Evolutionary conservation across 2,329 filamentous ascomycete species (phyloP).

Genomic region (Hymenoscyphus infarciens): DNA sequence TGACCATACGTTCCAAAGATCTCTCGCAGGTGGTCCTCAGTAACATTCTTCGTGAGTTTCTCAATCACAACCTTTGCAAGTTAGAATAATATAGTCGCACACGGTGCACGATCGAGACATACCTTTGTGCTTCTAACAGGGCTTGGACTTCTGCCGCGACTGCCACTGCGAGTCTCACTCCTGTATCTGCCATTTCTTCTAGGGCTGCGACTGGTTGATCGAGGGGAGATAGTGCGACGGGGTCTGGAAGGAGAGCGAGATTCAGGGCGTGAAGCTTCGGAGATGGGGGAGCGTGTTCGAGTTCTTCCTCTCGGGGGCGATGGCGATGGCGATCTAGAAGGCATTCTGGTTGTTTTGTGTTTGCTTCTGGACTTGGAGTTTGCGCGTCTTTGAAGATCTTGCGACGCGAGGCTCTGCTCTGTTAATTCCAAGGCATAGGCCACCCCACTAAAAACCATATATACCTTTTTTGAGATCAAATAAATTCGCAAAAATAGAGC

Average conservation of each 20-base stretch:
- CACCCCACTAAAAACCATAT: not conserved
- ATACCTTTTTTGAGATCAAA: too few relatives aligned
- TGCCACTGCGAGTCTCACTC: slow-evolving; percentile 33
- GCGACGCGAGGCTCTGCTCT: not conserved
- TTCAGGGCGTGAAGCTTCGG: slow-evolving; percentile 25
- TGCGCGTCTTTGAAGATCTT: not conserved
- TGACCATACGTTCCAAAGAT: slow-evolving; percentile 87
- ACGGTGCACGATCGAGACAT: slow-evolving; percentile 2
- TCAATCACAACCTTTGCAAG: slow-evolving; percentile 80
- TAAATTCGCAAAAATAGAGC: too few relatives aligned
- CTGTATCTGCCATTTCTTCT: slow-evolving; percentile 32
- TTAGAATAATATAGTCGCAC: slow-evolving; percentile 19
- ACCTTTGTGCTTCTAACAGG: slow-evolving; percentile 53
- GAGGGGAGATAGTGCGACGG: slow-evolving; percentile 33
- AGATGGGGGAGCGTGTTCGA: slow-evolving; percentile 32
- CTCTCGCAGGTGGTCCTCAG: slow-evolving; percentile 80
- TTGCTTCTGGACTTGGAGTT: not conserved
- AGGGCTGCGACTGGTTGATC: slow-evolving; percentile 29
- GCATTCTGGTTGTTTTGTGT: slow-evolving; percentile 18
- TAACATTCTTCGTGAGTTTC: slow-evolving; percentile 92
- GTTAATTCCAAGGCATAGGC: not conserved
- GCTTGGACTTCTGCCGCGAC: slow-evolving; percentile 32
- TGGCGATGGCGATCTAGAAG: slow-evolving; percentile 30
- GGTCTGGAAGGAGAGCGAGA: slow-evolving; percentile 29
- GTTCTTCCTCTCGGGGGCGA: slow-evolving; percentile 27